phyloP scores from a whole-genome alignment of 164 flowering plant species.

The Cinnamomum chago region DNA sequence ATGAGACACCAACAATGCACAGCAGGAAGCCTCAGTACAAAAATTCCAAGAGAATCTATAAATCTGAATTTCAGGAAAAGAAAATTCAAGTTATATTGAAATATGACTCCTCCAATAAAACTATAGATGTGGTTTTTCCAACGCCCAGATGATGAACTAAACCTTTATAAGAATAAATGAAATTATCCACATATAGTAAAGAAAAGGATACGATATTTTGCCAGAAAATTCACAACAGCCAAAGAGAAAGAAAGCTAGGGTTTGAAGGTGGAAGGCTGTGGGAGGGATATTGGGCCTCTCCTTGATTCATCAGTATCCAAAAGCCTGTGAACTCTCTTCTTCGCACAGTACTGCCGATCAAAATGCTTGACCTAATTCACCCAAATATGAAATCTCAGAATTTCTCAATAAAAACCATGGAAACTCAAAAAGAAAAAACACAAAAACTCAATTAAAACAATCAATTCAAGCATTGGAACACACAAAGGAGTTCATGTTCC shows the following conservation, averaged over 20 bases:
- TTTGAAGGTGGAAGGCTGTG: conserved; percentile 73
- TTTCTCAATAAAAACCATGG: background rate
- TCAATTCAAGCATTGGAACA: background rate
- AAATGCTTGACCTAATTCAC: conserved; percentile 84
- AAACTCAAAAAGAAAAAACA: background rate
- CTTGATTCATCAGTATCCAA: conserved; percentile 63
- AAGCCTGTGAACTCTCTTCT: conserved; percentile 70
- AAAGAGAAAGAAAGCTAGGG: conserved; percentile 7
- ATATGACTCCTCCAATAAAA: no score
- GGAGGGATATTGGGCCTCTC: conserved; percentile 84
- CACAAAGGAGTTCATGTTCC: background rate
- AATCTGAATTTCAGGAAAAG: no score
- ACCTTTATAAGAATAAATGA: no score
- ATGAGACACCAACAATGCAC: no score
- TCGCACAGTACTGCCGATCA: conserved; percentile 66
- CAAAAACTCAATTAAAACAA: background rate
- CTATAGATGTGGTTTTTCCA: no score
- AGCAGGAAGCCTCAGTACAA: no score
- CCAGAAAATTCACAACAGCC: background rate
- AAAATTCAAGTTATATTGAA: no score
- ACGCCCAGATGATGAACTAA: no score
- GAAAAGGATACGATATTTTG: no score
- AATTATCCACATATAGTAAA: no score
- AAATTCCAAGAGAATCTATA: no score
- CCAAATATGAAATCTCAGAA: background rate